Evolutionary conservation across 805 yeast genomes (phyloP).

Genomic region (Wilhelminamyces savonicus): DNA sequence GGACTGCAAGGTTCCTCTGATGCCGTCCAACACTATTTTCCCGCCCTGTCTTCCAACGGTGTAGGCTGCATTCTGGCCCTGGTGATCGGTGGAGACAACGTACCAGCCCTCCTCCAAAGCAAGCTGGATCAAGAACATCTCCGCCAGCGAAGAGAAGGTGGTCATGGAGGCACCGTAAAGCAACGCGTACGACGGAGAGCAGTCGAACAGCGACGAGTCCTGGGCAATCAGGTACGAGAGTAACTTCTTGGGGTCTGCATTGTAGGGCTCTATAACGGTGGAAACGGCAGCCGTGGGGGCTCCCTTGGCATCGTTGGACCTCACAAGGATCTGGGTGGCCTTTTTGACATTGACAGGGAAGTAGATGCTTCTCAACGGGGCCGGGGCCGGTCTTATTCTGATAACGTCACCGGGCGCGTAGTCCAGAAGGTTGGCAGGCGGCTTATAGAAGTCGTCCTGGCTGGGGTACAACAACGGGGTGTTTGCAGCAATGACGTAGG

Average conservation of each 20-base stretch:
- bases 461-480: slow-evolving; percentile 5
- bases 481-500: too few relatives aligned
- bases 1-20: slow-evolving; percentile 19
- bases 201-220: slow-evolving; percentile 19
- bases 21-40: slow-evolving; percentile 21
- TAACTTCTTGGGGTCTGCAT: slow-evolving; percentile 19
- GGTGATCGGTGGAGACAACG: slow-evolving; percentile 29
- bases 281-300: slow-evolving; percentile 18
- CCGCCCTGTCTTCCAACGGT: slow-evolving; percentile 28
- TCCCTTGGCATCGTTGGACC: slow-evolving; percentile 16
- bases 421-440: slow-evolving; percentile 16
- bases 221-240: slow-evolving; percentile 24
- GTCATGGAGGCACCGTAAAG: slow-evolving; percentile 7
- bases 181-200: slow-evolving; percentile 23
- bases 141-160: slow-evolving; percentile 8
- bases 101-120: slow-evolving; percentile 24
- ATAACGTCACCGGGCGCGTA: slow-evolving; percentile 17
- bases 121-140: slow-evolving; percentile 11
- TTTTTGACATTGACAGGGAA: slow-evolving; percentile 14
- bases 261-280: slow-evolving; percentile 23
- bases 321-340: slow-evolving; percentile 8
- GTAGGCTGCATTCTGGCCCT: slow-evolving; percentile 26
- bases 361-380: slow-evolving; percentile 9
- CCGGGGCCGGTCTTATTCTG: slow-evolving; percentile 14
- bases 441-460: slow-evolving; percentile 19